These are phyloP conservation scores for Botrytis elliptica DNA, from an alignment of 2,329 filamentous ascomycete genomes.

Conservation along the genomic window DNA sequence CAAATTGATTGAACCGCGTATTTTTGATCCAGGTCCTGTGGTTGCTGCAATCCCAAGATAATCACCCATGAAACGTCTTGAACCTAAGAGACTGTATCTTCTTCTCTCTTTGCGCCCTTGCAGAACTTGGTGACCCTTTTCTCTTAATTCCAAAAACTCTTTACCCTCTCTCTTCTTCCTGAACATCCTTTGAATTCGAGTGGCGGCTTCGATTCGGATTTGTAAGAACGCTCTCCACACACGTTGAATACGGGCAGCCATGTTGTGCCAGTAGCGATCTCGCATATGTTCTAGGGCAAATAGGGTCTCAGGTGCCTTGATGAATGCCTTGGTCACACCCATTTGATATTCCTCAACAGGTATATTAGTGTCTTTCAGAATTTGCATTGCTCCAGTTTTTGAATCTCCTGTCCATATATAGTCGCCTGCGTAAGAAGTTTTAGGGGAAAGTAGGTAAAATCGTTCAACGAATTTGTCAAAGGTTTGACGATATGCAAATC, in stretches of 20 bases:
- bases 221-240: conserved; percentile 96
- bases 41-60: conserved; percentile 85
- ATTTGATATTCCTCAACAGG: conserved; percentile 95
- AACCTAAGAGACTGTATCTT: conserved; percentile 87
- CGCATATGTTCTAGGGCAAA: conserved; percentile 98
- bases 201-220: conserved; percentile 89
- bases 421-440: conserved; percentile 93
- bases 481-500: conserved; percentile 94
- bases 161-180: conserved; percentile 87
- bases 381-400: conserved; percentile 84
- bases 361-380: conserved; percentile 94
- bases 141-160: conserved; percentile 83
- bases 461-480: conserved; percentile 98
- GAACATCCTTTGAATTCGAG: conserved; percentile 93
- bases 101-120: conserved; percentile 86
- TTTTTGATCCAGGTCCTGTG: conserved; percentile 75
- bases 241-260: conserved; percentile 95
- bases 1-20: conserved; percentile 73
- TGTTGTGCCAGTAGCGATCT: conserved; percentile 98
- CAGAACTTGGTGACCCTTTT: conserved; percentile 81
- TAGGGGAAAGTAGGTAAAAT: conserved; percentile 91
- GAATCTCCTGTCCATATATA: conserved; percentile 93
- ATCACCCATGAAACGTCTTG: conserved; percentile 88
- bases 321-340: conserved; percentile 94
- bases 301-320: conserved; percentile 95